These are phyloP conservation scores for Geosmithia putterillii DNA, from an alignment of 2,329 filamentous ascomycete species.

Conservation along the genomic window DNA sequence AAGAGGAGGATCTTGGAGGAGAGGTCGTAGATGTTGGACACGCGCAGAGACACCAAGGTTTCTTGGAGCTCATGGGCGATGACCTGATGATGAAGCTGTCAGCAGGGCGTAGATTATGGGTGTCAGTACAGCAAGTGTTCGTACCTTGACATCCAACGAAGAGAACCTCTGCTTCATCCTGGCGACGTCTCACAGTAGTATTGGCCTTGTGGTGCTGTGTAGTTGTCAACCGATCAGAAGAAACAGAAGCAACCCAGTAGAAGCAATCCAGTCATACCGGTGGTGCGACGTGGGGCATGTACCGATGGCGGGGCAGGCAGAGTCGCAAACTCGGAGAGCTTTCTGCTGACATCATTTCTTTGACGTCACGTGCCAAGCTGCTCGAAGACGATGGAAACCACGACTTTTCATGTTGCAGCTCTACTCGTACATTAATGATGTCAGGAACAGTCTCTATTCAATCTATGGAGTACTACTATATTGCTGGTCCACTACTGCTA, in stretches of 20 bases:
- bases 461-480: too few species aligned
- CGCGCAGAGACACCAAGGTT: slow-evolving; percentile 62
- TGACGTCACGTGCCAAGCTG: too few species aligned
- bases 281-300: slow-evolving; percentile 1
- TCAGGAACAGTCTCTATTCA: too few species aligned
- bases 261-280: neutral
- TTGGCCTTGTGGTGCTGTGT: too few species aligned
- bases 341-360: neutral
- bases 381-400: too few species aligned
- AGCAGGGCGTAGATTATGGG: neutral
- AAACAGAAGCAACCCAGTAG: neutral
- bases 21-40: slow-evolving; percentile 92
- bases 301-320: neutral
- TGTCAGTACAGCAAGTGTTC: too few species aligned
- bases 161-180: slow-evolving; percentile 72
- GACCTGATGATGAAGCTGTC: slow-evolving; percentile 41
- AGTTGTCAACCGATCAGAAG: neutral
- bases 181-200: neutral
- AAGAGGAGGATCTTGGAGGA: slow-evolving; percentile 91
- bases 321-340: neutral
- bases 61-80: slow-evolving; percentile 86
- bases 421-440: too few species aligned
- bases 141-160: slow-evolving; percentile 63
- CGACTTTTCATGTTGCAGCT: too few species aligned
- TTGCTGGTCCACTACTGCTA: too few species aligned